Percentiles rank a stretch among this genome's conserved stretches.
phyloP scores from a whole-genome alignment of 2,329 filamentous ascomycete species.

The Aspergillus proliferans region DNA sequence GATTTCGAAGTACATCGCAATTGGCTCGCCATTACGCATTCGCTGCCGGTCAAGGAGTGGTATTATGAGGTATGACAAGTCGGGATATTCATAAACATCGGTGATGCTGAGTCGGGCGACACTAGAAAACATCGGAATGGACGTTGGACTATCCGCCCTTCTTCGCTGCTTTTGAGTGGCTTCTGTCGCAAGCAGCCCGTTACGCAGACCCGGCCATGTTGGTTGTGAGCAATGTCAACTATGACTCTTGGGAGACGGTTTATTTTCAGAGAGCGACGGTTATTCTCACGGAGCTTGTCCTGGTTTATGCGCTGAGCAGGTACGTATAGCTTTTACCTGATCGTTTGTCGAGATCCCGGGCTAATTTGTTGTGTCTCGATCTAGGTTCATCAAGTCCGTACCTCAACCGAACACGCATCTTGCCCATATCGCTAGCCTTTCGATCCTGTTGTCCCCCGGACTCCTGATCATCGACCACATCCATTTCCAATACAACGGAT shows the following conservation, averaged over 20 bases:
- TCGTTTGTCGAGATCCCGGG: slow-evolving; percentile 5
- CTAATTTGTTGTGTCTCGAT: slow-evolving; percentile 28
- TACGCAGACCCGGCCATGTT: slow-evolving; percentile 78
- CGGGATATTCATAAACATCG: neutral
- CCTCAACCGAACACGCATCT: slow-evolving; percentile 61
- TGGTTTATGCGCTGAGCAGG: slow-evolving; percentile 75
- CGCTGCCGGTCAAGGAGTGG: slow-evolving; percentile 80
- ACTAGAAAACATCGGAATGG: slow-evolving; percentile 89
- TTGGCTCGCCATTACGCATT: slow-evolving; percentile 94
- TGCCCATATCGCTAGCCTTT: slow-evolving; percentile 80
- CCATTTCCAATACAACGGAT: slow-evolving; percentile 98
- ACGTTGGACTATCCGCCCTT: slow-evolving; percentile 98
- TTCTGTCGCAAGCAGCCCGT: slow-evolving; percentile 71
- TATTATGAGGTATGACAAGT: slow-evolving; percentile 66
- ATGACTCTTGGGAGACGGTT: slow-evolving; percentile 88
- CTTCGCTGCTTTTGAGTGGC: slow-evolving; percentile 96
- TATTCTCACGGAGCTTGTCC: slow-evolving; percentile 73
- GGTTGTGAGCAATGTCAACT: slow-evolving; percentile 68
- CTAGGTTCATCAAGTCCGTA: slow-evolving; percentile 65
- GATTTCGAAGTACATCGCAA: slow-evolving; percentile 99
- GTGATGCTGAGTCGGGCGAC: slow-evolving; percentile 4
- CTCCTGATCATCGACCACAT: slow-evolving; percentile 97
- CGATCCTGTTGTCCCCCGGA: slow-evolving; percentile 83
- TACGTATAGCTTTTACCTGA: slow-evolving; percentile 35
- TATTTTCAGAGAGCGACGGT: slow-evolving; percentile 92